These are phyloP conservation scores for Glaciozyma antarctica DNA, from an alignment of 768 basidiomycete genomes.

Conservation along the genomic window DNA sequence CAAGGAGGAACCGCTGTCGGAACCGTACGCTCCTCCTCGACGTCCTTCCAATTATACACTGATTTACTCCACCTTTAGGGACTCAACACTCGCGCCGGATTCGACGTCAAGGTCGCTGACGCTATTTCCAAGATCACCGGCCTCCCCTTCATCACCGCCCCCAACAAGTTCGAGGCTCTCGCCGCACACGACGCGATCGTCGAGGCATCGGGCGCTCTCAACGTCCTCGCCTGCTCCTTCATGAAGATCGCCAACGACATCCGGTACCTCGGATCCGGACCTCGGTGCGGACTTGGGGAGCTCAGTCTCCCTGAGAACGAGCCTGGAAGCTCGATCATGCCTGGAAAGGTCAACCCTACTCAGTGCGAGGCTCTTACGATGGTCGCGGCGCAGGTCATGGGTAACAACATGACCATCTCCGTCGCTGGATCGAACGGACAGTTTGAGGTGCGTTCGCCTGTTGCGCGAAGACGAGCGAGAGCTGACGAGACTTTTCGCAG, in stretches of 20 bases:
- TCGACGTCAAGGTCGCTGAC: slow-evolving; percentile 84
- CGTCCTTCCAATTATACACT: neutral
- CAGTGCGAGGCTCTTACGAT: slow-evolving; percentile 98
- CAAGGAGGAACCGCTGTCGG: slow-evolving; percentile 99
- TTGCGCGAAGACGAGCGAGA: neutral
- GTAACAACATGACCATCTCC: slow-evolving; percentile 87
- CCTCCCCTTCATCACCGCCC: slow-evolving; percentile 84
- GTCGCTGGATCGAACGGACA: slow-evolving; percentile 91
- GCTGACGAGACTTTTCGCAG: slow-evolving; percentile 40
- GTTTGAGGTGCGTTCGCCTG: slow-evolving; percentile 62
- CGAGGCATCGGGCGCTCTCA: slow-evolving; percentile 92
- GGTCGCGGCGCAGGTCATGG: slow-evolving; percentile 98
- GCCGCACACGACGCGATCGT: slow-evolving; percentile 97
- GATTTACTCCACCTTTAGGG: slow-evolving; percentile 49
- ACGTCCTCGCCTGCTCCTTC: slow-evolving; percentile 87
- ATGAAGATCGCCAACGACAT: slow-evolving; percentile 99
- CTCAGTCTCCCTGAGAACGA: slow-evolving; percentile 93
- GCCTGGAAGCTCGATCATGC: slow-evolving; percentile 99
- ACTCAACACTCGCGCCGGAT: slow-evolving; percentile 90
- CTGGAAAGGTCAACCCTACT: slow-evolving; percentile 96
- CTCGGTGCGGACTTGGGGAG: slow-evolving; percentile 94
- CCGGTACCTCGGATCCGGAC: slow-evolving; percentile 92
- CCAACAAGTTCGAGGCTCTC: slow-evolving; percentile 99
- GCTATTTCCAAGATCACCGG: slow-evolving; percentile 89
- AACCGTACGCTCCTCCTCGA: slow-evolving; percentile 54